These are phyloP conservation scores for Colletotrichum phormii DNA, from an alignment of 2,329 filamentous ascomycete genomes.

Conservation along the genomic window DNA sequence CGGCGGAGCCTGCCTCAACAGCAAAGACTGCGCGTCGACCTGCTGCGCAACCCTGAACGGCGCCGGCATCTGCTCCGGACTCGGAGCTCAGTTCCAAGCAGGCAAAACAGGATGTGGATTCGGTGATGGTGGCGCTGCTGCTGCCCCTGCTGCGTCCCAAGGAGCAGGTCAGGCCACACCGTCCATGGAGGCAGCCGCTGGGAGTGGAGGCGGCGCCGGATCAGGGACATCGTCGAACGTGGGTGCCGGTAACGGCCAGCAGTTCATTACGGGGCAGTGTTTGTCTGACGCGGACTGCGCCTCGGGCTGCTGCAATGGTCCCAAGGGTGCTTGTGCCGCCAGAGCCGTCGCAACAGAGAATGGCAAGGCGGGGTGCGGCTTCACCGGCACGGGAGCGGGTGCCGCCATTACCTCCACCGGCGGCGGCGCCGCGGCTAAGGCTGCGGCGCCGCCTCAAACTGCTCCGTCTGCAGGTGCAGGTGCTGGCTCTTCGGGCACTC, in stretches of 20 bases:
- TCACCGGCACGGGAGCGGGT: slow-evolving; percentile 35
- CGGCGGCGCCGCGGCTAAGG: not conserved
- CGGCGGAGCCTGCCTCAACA: slow-evolving; percentile 44
- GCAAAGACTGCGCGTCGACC: slow-evolving; percentile 43
- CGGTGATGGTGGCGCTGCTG: slow-evolving; percentile 21
- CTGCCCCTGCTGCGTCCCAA: not conserved
- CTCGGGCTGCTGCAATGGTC: slow-evolving; percentile 46
- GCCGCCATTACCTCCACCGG: not conserved
- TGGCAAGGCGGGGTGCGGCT: slow-evolving; percentile 50
- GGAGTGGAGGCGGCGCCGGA: not conserved
- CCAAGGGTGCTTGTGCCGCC: slow-evolving; percentile 49
- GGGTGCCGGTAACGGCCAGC: slow-evolving; percentile 44
- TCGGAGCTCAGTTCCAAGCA: slow-evolving; percentile 41
- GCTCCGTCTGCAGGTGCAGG: not conserved
- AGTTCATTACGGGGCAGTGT: slow-evolving; percentile 50
- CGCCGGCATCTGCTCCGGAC: slow-evolving; percentile 44
- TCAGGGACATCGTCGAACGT: slow-evolving; percentile 39
- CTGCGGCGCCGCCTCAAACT: slow-evolving; percentile 8
- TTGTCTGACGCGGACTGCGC: slow-evolving; percentile 46
- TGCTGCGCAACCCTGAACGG: slow-evolving; percentile 42
- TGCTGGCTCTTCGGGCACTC: not conserved
- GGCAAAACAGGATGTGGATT: slow-evolving; percentile 46
- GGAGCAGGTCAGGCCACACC: slow-evolving; percentile 4
- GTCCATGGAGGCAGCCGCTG: slow-evolving; percentile 14
- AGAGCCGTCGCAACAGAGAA: slow-evolving; percentile 44